Conservation (phyloP, 768 basidiomycete genomes). For the Suillus discolor region DNA sequence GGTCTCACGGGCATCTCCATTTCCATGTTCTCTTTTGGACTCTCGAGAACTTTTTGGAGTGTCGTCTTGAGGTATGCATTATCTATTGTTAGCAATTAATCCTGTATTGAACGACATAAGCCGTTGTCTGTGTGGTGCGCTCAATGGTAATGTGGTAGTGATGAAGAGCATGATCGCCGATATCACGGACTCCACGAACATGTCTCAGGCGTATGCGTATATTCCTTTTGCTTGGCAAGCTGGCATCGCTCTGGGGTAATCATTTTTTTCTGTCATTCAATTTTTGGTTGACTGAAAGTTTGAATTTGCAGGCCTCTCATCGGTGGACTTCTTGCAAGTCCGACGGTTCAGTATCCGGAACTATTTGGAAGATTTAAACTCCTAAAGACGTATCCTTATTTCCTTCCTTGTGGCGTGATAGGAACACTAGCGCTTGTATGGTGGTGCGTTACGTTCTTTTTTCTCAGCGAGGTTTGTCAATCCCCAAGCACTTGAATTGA, state of each 20-base stretch:
- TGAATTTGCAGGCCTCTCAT: conserved; percentile 51
- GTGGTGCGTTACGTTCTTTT: conserved; percentile 47
- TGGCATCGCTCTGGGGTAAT: conserved; percentile 43
- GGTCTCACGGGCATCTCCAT: conserved; percentile 42
- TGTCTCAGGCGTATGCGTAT: conserved; percentile 49
- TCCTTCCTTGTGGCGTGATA: conserved; percentile 62
- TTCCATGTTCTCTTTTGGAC: conserved; percentile 44
- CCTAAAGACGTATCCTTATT: conserved; percentile 66
- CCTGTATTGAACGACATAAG: conserved; percentile 18
- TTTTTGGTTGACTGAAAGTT: not conserved
- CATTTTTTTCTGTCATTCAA: conserved; percentile 28
- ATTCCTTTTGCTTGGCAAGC: conserved; percentile 50
- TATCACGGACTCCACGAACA: conserved; percentile 29
- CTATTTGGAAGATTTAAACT: conserved; percentile 58
- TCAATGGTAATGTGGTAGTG: conserved; percentile 52
- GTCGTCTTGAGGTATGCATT: conserved; percentile 34
- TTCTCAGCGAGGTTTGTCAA: conserved; percentile 50
- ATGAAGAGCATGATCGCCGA: conserved; percentile 45
- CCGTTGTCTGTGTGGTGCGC: conserved; percentile 42
- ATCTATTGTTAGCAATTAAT: not conserved
- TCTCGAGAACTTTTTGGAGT: conserved; percentile 43
- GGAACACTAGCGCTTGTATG: conserved; percentile 55
- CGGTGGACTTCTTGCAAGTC: conserved; percentile 64
- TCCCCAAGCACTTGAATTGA: not conserved
- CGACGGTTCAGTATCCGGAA: conserved; percentile 60